Evolutionary conservation across 805 yeast species (phyloP).

Genomic region (Candida sanyiensis): DNA sequence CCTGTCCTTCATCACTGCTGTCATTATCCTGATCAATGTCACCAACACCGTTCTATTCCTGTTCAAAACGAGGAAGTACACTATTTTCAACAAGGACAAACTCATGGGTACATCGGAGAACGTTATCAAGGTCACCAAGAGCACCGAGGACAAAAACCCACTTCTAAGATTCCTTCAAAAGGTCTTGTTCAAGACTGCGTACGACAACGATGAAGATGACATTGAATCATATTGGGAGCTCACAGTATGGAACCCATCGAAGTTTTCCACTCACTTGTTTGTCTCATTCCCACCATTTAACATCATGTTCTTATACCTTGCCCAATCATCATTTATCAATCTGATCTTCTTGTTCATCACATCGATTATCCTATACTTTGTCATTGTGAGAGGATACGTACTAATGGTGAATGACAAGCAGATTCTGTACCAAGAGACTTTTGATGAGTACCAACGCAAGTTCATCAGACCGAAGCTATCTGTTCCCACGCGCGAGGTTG

Average conservation of each 20-base stretch:
- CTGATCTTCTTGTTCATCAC: slow-evolving; percentile 31
- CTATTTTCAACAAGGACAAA: slow-evolving; percentile 22
- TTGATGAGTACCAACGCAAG: slow-evolving; percentile 58
- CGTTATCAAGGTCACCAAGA: slow-evolving; percentile 18
- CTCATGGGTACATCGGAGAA: slow-evolving; percentile 13
- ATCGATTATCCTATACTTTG: slow-evolving; percentile 33
- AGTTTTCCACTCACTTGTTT: slow-evolving; percentile 45
- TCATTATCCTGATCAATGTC: slow-evolving; percentile 18
- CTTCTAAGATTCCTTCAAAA: slow-evolving; percentile 2
- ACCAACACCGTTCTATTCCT: slow-evolving; percentile 19
- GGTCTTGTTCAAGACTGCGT: neutral
- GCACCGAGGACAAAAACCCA: neutral
- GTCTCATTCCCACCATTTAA: slow-evolving; percentile 57
- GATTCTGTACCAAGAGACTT: slow-evolving; percentile 51
- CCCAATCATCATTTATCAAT: slow-evolving; percentile 34
- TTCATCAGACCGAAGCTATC: slow-evolving; percentile 54
- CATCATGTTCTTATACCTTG: slow-evolving; percentile 35
- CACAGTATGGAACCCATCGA: slow-evolving; percentile 62
- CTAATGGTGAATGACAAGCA: slow-evolving; percentile 52
- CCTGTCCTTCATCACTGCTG: slow-evolving; percentile 7
- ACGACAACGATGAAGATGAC: slow-evolving; percentile 11
- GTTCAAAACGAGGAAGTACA: slow-evolving; percentile 22
- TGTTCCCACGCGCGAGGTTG: slow-evolving; percentile 49
- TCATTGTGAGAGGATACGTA: slow-evolving; percentile 40
- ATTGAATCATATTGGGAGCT: slow-evolving; percentile 45